Conservation (phyloP, 352 stramenopile genomes). For the Globisporangium megalacanthum region DNA sequence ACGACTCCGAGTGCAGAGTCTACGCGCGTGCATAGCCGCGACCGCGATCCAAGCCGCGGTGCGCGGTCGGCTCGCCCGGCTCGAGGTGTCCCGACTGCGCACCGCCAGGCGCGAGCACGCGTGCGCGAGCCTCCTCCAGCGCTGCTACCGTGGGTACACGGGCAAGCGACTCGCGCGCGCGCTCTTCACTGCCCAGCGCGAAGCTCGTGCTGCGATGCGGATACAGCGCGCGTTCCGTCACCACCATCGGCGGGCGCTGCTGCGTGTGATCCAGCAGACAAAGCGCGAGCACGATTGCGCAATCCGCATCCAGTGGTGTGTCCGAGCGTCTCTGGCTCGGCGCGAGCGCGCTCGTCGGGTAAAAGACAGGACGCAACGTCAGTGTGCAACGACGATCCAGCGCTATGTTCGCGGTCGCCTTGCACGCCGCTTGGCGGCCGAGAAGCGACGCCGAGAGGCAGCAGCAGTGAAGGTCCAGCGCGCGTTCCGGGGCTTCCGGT, state of each 20-base stretch:
- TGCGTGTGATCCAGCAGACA: slow-evolving; percentile 56
- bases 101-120: slow-evolving; percentile 40
- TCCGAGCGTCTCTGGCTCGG: slow-evolving; percentile 44
- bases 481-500: slow-evolving; percentile 32
- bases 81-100: slow-evolving; percentile 17
- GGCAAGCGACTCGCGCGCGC: slow-evolving; percentile 58
- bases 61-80: slow-evolving; percentile 33
- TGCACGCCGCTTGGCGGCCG: slow-evolving; percentile 23
- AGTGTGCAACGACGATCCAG: slow-evolving; percentile 42
- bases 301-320: slow-evolving; percentile 45
- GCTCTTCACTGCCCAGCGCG: slow-evolving; percentile 60
- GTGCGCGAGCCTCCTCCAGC: slow-evolving; percentile 48
- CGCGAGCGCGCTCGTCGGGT: slow-evolving; percentile 31
- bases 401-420: slow-evolving; percentile 43
- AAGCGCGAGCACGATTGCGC: slow-evolving; percentile 57
- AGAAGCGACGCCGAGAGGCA: slow-evolving; percentile 20
- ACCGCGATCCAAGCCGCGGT: slow-evolving; percentile 46
- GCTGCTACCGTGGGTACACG: slow-evolving; percentile 72
- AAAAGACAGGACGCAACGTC: slow-evolving; percentile 7
- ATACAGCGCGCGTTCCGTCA: slow-evolving; percentile 72
- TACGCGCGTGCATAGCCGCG: slow-evolving; percentile 25
- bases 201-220: slow-evolving; percentile 41
- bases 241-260: slow-evolving; percentile 49
- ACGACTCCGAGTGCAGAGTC: slow-evolving; percentile 17
- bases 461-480: slow-evolving; percentile 59